phyloP scores from a whole-genome alignment of 2,329 filamentous ascomycete genomes.

The Phialemoniopsis sp. region DNA sequence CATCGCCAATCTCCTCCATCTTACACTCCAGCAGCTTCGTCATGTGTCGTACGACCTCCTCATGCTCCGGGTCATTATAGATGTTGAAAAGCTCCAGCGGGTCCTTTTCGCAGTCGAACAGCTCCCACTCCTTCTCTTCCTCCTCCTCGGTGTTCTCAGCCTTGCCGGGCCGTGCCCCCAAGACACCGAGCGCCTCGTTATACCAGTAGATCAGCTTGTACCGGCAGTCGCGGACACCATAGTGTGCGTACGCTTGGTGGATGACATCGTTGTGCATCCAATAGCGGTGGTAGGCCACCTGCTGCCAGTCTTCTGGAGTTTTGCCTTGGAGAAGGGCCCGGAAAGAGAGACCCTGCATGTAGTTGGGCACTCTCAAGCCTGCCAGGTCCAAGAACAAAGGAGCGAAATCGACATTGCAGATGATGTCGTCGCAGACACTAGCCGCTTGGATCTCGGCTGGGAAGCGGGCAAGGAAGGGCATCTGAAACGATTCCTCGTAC shows the following conservation, averaged over 20 bases:
- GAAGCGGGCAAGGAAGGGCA: constrained; percentile 47
- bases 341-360: constrained; percentile 49
- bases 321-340: constrained; percentile 25
- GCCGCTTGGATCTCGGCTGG: constrained; percentile 33
- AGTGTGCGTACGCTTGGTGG: constrained; percentile 46
- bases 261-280: constrained; percentile 51
- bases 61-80: constrained; percentile 32
- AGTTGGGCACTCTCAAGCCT: constrained; percentile 30
- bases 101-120: constrained; percentile 49
- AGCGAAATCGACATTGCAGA: constrained; percentile 52
- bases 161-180: constrained; percentile 34
- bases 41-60: constrained; percentile 31
- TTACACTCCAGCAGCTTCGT: constrained; percentile 37
- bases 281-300: constrained; percentile 50
- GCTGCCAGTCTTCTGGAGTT: constrained; percentile 39
- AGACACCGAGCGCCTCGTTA: constrained; percentile 40
- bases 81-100: constrained; percentile 43
- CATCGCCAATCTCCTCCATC: constrained; percentile 49
- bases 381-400: constrained; percentile 44
- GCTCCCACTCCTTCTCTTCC: constrained; percentile 45
- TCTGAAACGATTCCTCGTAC: constrained; percentile 54
- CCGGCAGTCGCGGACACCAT: constrained; percentile 43
- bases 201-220: constrained; percentile 57
- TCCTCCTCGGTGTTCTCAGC: too few relatives aligned
- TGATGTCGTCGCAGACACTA: constrained; percentile 38